Percentiles rank a stretch among this genome's conserved stretches.
Evolutionary conservation across 1,139 yeast genomes (phyloP).

Genomic region (Casaregolazyma suthepensis): DNA sequence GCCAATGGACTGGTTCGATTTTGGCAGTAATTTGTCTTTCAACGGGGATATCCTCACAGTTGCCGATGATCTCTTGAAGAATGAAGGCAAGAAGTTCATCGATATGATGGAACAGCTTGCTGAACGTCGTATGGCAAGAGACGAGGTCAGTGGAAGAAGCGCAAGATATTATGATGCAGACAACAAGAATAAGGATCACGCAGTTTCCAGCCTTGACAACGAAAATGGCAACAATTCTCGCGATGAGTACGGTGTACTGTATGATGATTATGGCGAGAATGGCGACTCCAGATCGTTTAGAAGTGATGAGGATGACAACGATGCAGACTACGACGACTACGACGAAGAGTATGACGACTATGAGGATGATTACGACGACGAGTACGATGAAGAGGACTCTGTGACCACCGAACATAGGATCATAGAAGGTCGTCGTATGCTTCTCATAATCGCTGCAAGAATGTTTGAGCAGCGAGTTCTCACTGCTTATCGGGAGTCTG

Average conservation of each 20-base stretch:
- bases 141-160: conserved; percentile 31
- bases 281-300: conserved; percentile 26
- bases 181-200: conserved; percentile 33
- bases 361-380: conserved; percentile 27
- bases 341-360: conserved; percentile 27
- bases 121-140: conserved; percentile 49
- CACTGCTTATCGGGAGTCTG: conserved; percentile 64
- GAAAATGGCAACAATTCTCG: conserved; percentile 32
- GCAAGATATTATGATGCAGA: conserved; percentile 34
- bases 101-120: conserved; percentile 73
- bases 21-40: conserved; percentile 33
- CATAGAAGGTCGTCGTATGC: conserved; percentile 70
- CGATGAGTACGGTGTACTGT: conserved; percentile 30
- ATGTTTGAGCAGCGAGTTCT: conserved; percentile 66
- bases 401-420: conserved; percentile 60
- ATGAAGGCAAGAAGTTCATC: conserved; percentile 68
- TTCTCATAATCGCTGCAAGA: conserved; percentile 70
- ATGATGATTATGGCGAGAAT: conserved; percentile 23
- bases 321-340: conserved; percentile 28
- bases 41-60: conserved; percentile 49
- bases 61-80: conserved; percentile 70
- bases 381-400: conserved; percentile 35
- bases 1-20: conserved; percentile 28
- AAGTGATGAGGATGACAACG: conserved; percentile 34
- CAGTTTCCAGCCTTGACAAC: conserved; percentile 28